These are phyloP conservation scores for Glomus cerebriforme DNA, from an alignment of 192 early-diverging fungal genomes.

Conservation along the genomic window DNA sequence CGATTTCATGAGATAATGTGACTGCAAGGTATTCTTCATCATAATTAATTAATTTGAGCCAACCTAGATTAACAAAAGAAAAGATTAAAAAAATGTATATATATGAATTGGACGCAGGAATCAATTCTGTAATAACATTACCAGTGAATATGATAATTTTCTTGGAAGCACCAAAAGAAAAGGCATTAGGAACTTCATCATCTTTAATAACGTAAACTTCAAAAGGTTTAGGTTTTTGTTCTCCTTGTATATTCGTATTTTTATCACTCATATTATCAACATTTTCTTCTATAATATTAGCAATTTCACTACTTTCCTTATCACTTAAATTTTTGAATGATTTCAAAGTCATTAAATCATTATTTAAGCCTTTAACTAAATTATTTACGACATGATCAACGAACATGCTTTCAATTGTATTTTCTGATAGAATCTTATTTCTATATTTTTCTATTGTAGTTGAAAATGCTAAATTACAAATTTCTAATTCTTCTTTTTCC, in stretches of 20 bases:
- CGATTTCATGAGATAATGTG: conserved; percentile 58
- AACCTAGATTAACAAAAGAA: not conserved
- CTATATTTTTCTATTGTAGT: conserved; percentile 15
- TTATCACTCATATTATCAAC: conserved; percentile 17
- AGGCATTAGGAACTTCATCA: conserved; percentile 37
- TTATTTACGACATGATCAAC: not conserved
- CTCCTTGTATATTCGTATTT: conserved; percentile 27
- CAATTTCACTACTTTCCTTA: conserved; percentile 13
- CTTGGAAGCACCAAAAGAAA: conserved; percentile 38
- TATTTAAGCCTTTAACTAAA: conserved; percentile 12
- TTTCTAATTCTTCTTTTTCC: conserved; percentile 52
- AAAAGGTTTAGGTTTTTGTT: conserved; percentile 38
- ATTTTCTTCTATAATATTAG: not conserved
- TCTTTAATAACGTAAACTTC: conserved; percentile 43
- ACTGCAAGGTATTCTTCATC: conserved; percentile 51
- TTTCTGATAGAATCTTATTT: not conserved
- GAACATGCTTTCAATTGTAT: conserved; percentile 9
- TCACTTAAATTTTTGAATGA: not conserved
- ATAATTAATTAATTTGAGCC: conserved; percentile 32
- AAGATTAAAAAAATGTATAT: not conserved
- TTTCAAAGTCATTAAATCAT: conserved; percentile 13
- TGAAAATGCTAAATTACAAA: conserved; percentile 40
- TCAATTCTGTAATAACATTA: not conserved
- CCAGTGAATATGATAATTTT: conserved; percentile 42
- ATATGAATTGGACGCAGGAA: not conserved